phyloP scores from a whole-genome alignment of 306 rosid species.

The Cucurbita pepo region DNA sequence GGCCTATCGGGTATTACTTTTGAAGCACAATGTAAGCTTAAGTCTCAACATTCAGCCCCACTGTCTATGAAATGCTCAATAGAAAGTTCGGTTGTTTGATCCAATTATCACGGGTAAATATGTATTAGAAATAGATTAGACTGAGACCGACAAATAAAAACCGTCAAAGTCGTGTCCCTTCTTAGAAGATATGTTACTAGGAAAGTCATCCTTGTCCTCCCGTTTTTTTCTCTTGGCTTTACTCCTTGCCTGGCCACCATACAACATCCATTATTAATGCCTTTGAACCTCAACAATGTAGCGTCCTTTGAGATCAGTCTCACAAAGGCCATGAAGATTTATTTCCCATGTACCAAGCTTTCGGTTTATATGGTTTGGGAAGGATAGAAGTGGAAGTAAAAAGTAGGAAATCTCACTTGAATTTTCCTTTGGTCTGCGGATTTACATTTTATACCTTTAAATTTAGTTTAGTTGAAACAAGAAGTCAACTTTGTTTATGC shows the following conservation, averaged over 20 bases:
- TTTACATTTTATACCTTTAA: background rate
- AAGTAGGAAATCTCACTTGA: background rate
- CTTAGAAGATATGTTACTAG: background rate
- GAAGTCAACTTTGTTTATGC: background rate
- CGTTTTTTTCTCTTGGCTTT: background rate
- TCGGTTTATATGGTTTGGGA: background rate
- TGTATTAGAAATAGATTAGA: background rate
- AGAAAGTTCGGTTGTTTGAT: background rate
- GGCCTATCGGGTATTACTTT: background rate
- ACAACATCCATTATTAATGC: background rate
- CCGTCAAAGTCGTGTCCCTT: background rate
- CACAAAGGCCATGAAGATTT: background rate
- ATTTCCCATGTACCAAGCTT: background rate
- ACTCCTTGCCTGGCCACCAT: background rate
- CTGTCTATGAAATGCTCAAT: background rate
- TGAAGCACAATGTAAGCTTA: background rate
- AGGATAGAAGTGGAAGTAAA: background rate
- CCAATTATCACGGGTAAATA: background rate
- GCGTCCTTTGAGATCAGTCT: background rate
- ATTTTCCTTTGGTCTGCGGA: background rate
- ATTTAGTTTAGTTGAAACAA: background rate
- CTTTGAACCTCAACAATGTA: background rate
- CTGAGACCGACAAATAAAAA: background rate
- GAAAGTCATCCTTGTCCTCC: background rate
- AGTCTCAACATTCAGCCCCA: background rate